Evolutionary conservation across 225 moss, liverwort and hornwort species (phyloP), one percentile per base, ranked within the genome.

Genomic region (Thuidium tamariscinum): DNA sequence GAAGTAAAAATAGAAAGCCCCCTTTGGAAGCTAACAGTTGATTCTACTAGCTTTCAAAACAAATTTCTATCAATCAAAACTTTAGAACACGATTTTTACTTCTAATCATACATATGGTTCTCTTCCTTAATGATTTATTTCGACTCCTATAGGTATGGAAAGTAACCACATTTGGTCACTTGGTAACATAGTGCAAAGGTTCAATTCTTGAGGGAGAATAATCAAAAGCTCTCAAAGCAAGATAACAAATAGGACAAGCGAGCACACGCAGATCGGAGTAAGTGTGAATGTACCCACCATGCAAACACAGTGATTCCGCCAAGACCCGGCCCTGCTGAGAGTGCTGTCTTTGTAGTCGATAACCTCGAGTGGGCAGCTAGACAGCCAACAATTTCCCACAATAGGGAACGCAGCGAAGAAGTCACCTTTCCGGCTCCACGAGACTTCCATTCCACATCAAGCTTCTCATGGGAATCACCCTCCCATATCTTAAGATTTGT

Each of bases 341-440:
- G 89, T 13, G 79, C 78, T 63, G 87, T 84, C 80, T 67, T 84
- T 71, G 89, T 92, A 25, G 88, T 74, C 63, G 86, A 89, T 71
- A 83, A 26, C 68, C 77, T 89, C 66, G 85, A 90, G 79, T 92
- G 95, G 44, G 94, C 90, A 89, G 94, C 96, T 34, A 95, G 82
- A 89, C 91, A 95, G 64, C 95, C 97, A 81, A 95, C 86, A 81
- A 94, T 92, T 79, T 97, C 95, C 97, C 95, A 95, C 83, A 95
- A 86, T 22, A 94, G 86, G 72, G 94, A 95, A 49, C 95, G 94
- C 62, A 95, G 87, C 23, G 91, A 92, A 59, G 95, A 93, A 82
- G 94, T 91, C 70, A 92, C 87, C 86, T 94, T 95, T 69, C 89
- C 90, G 16, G 87, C 87, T 56, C 89, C 91, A 55, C 92, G 92